Evolutionary conservation across 2,329 filamentous ascomycete genomes (phyloP).

Genomic region (Pseudogymnoascus sp.): DNA sequence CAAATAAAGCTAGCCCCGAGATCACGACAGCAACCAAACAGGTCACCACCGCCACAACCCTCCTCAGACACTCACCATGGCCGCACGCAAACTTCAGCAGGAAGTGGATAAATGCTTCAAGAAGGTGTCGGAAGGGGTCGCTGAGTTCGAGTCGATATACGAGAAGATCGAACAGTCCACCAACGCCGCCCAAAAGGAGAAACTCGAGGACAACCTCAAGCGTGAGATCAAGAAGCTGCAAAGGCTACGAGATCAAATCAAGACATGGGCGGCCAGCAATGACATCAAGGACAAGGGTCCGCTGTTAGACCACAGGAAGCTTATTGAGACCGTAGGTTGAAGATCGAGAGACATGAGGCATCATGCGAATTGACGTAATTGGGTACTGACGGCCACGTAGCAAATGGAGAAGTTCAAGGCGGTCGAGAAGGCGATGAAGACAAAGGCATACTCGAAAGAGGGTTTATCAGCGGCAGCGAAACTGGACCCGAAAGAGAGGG

Average conservation of each 20-base stretch:
- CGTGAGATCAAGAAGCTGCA: slow-evolving; percentile 99
- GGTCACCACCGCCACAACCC: slow-evolving; percentile 12
- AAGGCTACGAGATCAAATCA: slow-evolving; percentile 94
- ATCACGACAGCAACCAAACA: slow-evolving; percentile 22
- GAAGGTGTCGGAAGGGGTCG: slow-evolving; percentile 88
- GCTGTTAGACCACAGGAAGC: slow-evolving; percentile 82
- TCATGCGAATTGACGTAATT: slow-evolving; percentile 1
- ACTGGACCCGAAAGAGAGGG: slow-evolving; percentile 94
- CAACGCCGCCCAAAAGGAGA: slow-evolving; percentile 94
- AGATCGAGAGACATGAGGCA: slow-evolving; percentile 12
- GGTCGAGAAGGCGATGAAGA: slow-evolving; percentile 99
- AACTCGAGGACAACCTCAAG: slow-evolving; percentile 95
- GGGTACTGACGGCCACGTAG: slow-evolving; percentile 40
- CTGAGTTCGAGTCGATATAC: slow-evolving; percentile 89
- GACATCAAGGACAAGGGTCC: slow-evolving; percentile 99
- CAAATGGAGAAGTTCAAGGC: slow-evolving; percentile 99
- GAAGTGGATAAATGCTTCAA: slow-evolving; percentile 99
- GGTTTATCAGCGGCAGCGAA: slow-evolving; percentile 85
- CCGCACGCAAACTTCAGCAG: slow-evolving; percentile 90
- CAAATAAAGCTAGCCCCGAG: slow-evolving; percentile 22
- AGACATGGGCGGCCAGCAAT: slow-evolving; percentile 97
- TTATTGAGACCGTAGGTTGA: slow-evolving; percentile 83
- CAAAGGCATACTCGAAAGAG: slow-evolving; percentile 98
- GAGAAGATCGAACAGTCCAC: slow-evolving; percentile 93
- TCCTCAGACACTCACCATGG: slow-evolving; percentile 54